These are phyloP conservation scores for Arthroderma sp. DNA, from an alignment of 2,329 filamentous ascomycete genomes.

Conservation along the genomic window DNA sequence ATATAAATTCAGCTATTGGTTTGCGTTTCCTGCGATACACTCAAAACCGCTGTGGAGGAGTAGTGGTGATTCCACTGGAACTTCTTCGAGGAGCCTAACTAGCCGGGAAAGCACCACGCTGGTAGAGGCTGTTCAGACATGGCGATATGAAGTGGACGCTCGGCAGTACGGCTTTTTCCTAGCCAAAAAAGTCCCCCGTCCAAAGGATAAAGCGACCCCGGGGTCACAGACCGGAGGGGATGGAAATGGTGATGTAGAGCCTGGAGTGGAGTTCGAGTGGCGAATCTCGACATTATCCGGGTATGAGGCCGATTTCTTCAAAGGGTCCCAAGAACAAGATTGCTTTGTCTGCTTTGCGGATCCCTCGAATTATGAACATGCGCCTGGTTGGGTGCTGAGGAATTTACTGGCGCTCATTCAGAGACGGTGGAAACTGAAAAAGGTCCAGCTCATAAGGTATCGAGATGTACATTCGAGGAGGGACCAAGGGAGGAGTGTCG, in stretches of 20 bases:
- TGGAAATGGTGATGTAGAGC: slow-evolving; percentile 7
- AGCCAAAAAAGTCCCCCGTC: slow-evolving; percentile 55
- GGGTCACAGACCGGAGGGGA: not conserved
- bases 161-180: slow-evolving; percentile 92
- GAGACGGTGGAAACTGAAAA: slow-evolving; percentile 63
- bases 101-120: slow-evolving; percentile 61
- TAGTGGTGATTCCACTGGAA: slow-evolving; percentile 1
- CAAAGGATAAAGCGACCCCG: not conserved
- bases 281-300: slow-evolving; percentile 59
- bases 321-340: slow-evolving; percentile 55
- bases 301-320: slow-evolving; percentile 82
- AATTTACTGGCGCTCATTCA: slow-evolving; percentile 78
- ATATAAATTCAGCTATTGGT: slow-evolving; percentile 97
- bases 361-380: slow-evolving; percentile 75
- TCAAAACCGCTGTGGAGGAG: slow-evolving; percentile 71
- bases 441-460: slow-evolving; percentile 78
- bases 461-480: slow-evolving; percentile 66
- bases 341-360: slow-evolving; percentile 79
- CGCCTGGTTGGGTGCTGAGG: slow-evolving; percentile 83
- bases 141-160: slow-evolving; percentile 68
- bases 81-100: slow-evolving; percentile 35
- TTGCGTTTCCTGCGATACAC: slow-evolving; percentile 86
- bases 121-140: slow-evolving; percentile 73
- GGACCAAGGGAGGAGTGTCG: slow-evolving; percentile 68
- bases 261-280: slow-evolving; percentile 60